phyloP scores from a whole-genome alignment of 2,329 filamentous ascomycete species.

The Aureobasidium lini region DNA sequence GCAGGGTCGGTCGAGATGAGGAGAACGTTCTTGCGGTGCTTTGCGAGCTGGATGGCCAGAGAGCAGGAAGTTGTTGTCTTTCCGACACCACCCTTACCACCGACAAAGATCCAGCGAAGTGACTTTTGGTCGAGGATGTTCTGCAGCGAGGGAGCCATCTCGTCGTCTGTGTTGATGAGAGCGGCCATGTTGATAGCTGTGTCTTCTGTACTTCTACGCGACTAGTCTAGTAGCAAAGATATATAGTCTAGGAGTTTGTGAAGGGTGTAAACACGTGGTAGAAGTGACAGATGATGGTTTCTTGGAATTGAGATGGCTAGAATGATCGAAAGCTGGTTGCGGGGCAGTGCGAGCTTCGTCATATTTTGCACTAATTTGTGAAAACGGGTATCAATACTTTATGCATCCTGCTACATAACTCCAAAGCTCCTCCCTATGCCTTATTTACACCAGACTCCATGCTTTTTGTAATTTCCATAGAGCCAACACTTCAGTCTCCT shows the following conservation, averaged over 20 bases:
- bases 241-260: not conserved
- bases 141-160: constrained; percentile 89
- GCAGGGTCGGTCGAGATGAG: constrained; percentile 98
- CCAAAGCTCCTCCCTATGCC: constrained; percentile 3
- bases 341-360: not conserved
- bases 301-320: not conserved
- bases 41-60: constrained; percentile 93
- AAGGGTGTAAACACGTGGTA: constrained; percentile 1
- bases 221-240: not conserved
- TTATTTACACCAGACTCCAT: not conserved
- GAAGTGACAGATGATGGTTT: not conserved
- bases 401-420: not conserved
- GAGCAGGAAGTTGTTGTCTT: constrained; percentile 99
- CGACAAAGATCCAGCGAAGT: constrained; percentile 97
- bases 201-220: not conserved
- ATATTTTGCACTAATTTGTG: not conserved
- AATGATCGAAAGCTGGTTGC: constrained; percentile 4
- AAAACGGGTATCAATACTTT: constrained; percentile 7
- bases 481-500: not conserved
- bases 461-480: not conserved
- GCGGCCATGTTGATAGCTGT: constrained; percentile 13
- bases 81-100: constrained; percentile 95
- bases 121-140: constrained; percentile 91
- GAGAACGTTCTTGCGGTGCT: constrained; percentile 87
- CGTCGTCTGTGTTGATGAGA: constrained; percentile 49